Evolutionary conservation across 2,329 filamentous ascomycete species (phyloP).

Genomic region (Ascochyta pisi): DNA sequence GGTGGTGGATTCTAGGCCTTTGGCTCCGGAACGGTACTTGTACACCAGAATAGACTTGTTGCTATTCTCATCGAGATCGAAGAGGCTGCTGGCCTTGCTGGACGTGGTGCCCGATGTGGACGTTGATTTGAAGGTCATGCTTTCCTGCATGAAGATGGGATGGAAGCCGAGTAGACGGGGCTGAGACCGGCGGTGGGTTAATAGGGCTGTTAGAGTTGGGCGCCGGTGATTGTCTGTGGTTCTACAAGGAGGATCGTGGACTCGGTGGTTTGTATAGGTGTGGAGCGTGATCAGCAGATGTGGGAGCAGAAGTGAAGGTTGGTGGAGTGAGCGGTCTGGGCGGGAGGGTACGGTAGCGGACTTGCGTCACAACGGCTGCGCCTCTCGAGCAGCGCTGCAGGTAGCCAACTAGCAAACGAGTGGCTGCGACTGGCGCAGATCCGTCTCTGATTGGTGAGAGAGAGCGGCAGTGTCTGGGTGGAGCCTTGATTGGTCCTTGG

Average conservation of each 20-base stretch:
- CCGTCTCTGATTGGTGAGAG: neutral
- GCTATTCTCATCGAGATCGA: constrained; percentile 54
- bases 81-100: constrained; percentile 51
- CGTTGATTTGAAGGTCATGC: constrained; percentile 53
- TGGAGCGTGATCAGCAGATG: constrained; percentile 27
- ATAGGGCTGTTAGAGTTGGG: constrained; percentile 24
- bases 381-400: constrained; percentile 15
- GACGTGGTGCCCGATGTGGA: constrained; percentile 50
- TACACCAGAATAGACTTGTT: constrained; percentile 55
- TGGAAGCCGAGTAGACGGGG: constrained; percentile 28
- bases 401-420: neutral
- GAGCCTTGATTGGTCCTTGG: constrained; percentile 8
- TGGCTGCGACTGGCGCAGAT: constrained; percentile 3
- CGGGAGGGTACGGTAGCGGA: constrained; percentile 18
- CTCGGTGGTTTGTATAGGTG: constrained; percentile 39
- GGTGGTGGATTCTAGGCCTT: constrained; percentile 50
- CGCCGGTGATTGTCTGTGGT: constrained; percentile 26
- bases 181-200: constrained; percentile 33
- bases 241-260: constrained; percentile 30
- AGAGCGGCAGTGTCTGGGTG: constrained; percentile 3
- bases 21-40: constrained; percentile 51
- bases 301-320: constrained; percentile 18
- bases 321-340: constrained; percentile 36
- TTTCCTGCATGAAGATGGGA: constrained; percentile 26
- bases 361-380: constrained; percentile 28